Evolutionary conservation across 2,329 filamentous ascomycete species (phyloP).

Genomic region (Aspergillus fischeri): DNA sequence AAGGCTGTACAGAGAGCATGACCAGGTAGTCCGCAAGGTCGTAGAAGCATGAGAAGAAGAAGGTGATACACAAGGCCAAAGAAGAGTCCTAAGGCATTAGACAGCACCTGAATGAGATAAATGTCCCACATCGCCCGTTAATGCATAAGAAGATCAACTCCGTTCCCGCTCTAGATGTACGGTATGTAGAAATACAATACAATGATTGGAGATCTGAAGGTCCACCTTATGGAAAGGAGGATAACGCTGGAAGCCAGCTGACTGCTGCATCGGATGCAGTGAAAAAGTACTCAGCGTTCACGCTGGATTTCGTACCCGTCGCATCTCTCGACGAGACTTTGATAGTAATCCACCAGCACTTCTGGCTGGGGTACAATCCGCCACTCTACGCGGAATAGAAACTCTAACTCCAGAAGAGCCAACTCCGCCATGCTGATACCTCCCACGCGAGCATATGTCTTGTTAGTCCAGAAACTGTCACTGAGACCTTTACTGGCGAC

Average conservation of each 20-base stretch:
- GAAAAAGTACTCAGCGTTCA: constrained; percentile 5
- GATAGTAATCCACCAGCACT: constrained; percentile 88
- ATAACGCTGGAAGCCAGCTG: neutral
- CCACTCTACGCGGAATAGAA: constrained; percentile 90
- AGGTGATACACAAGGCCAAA: neutral
- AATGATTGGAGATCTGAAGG: neutral
- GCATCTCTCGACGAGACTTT: constrained; percentile 69
- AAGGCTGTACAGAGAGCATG: neutral
- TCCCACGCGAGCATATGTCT: constrained; percentile 89
- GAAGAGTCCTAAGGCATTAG: neutral
- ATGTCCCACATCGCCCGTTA: constrained; percentile 1
- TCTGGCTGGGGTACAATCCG: constrained; percentile 95
- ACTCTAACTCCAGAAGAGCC: constrained; percentile 87
- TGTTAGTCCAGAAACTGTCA: constrained; percentile 98
- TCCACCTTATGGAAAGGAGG: neutral
- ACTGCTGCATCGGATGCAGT: neutral
- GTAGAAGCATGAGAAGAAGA: constrained; percentile 1
- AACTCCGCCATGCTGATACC: constrained; percentile 87
- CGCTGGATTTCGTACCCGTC: constrained; percentile 55
- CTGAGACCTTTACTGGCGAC: constrained; percentile 94
- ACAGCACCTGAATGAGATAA: neutral
- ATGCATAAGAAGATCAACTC: constrained; percentile 17
- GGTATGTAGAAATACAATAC: constrained; percentile 12
- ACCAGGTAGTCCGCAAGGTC: constrained; percentile 3
- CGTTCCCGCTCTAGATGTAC: constrained; percentile 11